These are phyloP conservation scores for Austroboletus festivus DNA, from an alignment of 768 basidiomycete genomes.

Conservation along the genomic window DNA sequence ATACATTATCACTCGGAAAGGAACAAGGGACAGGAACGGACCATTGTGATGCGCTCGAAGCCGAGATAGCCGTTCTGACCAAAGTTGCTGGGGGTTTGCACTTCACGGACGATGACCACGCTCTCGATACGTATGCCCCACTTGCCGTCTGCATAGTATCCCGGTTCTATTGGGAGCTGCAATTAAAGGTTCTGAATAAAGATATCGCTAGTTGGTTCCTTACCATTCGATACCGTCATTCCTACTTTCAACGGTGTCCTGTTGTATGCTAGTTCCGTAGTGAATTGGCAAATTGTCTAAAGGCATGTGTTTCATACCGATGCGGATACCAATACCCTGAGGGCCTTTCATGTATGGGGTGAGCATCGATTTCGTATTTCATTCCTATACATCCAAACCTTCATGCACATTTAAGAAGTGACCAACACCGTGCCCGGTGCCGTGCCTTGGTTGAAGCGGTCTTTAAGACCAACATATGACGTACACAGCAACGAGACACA, in stretches of 20 bases:
- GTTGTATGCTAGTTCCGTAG: conserved; percentile 54
- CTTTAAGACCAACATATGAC: background rate
- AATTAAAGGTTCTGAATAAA: background rate
- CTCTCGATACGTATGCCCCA: conserved; percentile 95
- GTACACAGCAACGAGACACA: conserved; percentile 20
- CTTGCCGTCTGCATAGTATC: conserved; percentile 86
- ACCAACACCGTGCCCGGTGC: conserved; percentile 94
- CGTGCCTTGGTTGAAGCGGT: conserved; percentile 52
- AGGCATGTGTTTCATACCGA: conserved; percentile 22
- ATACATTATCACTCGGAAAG: background rate
- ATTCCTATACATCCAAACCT: conserved; percentile 31
- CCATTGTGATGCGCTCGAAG: conserved; percentile 88
- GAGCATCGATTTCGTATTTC: background rate
- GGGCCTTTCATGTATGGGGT: conserved; percentile 39
- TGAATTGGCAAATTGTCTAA: background rate
- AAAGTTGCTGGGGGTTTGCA: conserved; percentile 72
- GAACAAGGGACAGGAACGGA: conserved; percentile 36
- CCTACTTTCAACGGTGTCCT: conserved; percentile 70
- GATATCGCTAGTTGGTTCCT: background rate
- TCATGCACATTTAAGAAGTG: conserved; percentile 95
- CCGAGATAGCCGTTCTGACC: conserved; percentile 78
- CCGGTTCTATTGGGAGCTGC: conserved; percentile 56
- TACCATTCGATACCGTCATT: conserved; percentile 87
- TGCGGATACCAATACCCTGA: conserved; percentile 48
- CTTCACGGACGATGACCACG: conserved; percentile 74